Evolutionary conservation across 768 basidiomycete species (phyloP).

Genomic region (Cyclocybe cylindracea): DNA sequence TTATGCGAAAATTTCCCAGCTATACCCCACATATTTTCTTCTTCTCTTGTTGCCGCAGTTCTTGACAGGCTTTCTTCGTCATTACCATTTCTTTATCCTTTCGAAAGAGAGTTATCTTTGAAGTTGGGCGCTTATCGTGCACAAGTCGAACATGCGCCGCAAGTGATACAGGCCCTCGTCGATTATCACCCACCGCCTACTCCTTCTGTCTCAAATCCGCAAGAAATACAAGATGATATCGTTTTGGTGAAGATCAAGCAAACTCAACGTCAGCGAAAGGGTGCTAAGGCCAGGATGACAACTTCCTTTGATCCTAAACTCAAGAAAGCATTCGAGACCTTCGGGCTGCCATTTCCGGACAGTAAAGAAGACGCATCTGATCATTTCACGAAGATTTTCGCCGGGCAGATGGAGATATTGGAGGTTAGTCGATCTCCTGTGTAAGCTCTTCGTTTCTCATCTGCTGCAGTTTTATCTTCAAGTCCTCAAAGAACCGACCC

Average conservation of each 20-base stretch:
- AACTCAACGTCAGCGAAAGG: slow-evolving; percentile 9
- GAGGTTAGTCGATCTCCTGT: background rate
- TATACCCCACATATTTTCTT: background rate
- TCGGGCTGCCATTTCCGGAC: background rate
- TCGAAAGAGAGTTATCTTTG: slow-evolving; percentile 1
- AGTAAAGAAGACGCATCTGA: background rate
- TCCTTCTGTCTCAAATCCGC: background rate
- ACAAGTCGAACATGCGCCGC: slow-evolving; percentile 6
- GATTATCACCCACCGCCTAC: background rate
- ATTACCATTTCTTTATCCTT: slow-evolving; percentile 5
- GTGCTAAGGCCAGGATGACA: background rate
- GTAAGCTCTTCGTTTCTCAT: background rate
- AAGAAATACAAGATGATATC: background rate
- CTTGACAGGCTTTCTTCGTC: slow-evolving; percentile 11
- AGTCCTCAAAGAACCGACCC: slow-evolving; percentile 10
- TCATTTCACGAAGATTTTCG: background rate
- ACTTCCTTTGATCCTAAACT: background rate
- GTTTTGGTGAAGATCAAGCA: slow-evolving; percentile 1
- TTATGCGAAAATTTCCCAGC: background rate
- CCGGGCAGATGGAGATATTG: background rate
- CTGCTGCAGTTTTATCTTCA: slow-evolving; percentile 9
- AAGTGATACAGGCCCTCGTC: slow-evolving; percentile 1
- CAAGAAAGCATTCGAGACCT: slow-evolving; percentile 6
- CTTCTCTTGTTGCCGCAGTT: slow-evolving; percentile 4
- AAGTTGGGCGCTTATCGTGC: background rate